Evolutionary conservation across 2,329 filamentous ascomycete species (phyloP), one percentile per base, ranked within the genome.

Genomic region (Botrytis sinoallii): DNA sequence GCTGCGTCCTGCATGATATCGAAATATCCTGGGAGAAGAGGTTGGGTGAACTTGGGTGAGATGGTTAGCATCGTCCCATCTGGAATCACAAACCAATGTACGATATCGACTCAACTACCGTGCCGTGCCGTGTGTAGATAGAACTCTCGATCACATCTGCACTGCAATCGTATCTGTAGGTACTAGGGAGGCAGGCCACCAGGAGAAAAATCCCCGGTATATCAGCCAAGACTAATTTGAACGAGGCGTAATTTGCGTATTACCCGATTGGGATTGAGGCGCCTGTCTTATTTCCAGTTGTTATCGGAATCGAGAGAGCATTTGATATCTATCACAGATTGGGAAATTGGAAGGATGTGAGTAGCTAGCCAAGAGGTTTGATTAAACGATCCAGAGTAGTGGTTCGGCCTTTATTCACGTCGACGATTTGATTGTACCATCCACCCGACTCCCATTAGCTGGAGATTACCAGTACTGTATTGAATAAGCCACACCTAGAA

Each of bases 321-420:
- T 20, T 42, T 42, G 25, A 57, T 29, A 57, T 42, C 8, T 29
- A 38, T 38, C 25, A 52, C 64, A 2, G 16, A 68, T 52, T 66
- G 35, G 64, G 44, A 67, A 25, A 52, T 55, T 38, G n/a, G 65
- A 22, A 55, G 32, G 16, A n/a, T 29, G 48, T 38, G n/a, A 57
- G 48, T 4, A 57, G 66, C 48, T 32, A 22, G 46, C 44, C 25
- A 20, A 9, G 32, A 52, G 29, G 16, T 29, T 40, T 40, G 65
- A 68, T 68, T 29, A 29, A 25, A 32, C 38, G 38, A 69, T 57
- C 66, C 66, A 44, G 22, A 69, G n/a, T 42, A 32, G 35, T 68
- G 48, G 64, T 52, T 52, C 64, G 22, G 64, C 22, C 46, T 52
- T n/a, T 35, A 10, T 35, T 29, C 7, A 38, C 22, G 18, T 68